Evolutionary conservation across 805 yeast species (phyloP).

Genomic region (Candida methanosorbosa): DNA sequence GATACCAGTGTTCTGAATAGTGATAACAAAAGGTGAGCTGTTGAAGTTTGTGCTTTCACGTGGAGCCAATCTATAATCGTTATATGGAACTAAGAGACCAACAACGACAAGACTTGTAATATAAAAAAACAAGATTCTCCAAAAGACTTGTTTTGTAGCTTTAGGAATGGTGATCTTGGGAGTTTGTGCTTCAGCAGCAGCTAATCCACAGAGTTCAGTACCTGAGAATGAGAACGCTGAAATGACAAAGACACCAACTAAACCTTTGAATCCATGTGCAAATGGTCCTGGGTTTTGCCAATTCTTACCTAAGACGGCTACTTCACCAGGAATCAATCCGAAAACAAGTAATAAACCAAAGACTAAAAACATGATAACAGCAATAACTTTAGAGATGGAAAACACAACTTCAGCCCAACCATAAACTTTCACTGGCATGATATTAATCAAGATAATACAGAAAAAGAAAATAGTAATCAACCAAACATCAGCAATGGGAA

Average conservation of each 20-base stretch:
- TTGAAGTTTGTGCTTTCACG: conserved; percentile 23
- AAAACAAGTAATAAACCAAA: conserved; percentile 40
- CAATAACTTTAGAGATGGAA: conserved; percentile 38
- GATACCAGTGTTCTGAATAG: conserved; percentile 28
- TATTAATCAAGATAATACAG: conserved; percentile 36
- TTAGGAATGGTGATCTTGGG: conserved; percentile 40
- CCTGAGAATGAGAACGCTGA: conserved; percentile 50
- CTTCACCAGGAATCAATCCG: conserved; percentile 38
- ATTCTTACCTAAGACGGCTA: conserved; percentile 31
- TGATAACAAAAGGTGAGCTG: conserved; percentile 41
- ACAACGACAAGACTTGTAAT: conserved; percentile 34
- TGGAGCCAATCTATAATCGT: conserved; percentile 25
- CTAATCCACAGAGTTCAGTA: conserved; percentile 42
- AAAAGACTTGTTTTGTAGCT: conserved; percentile 40
- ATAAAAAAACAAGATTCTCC: conserved; percentile 47
- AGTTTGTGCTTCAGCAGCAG: conserved; percentile 39
- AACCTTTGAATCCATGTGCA: conserved; percentile 41
- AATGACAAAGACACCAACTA: conserved; percentile 44
- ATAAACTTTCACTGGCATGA: conserved; percentile 47
- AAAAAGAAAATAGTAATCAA: conserved; percentile 44
- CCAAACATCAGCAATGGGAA: conserved; percentile 35
- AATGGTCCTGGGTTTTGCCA: conserved; percentile 37
- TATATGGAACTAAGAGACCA: conserved; percentile 39
- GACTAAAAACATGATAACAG: conserved; percentile 46
- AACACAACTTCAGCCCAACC: conserved; percentile 47